Evolutionary conservation across 2,329 filamentous ascomycete species (phyloP).

Genomic region (Paracoccidioides lutzii): DNA sequence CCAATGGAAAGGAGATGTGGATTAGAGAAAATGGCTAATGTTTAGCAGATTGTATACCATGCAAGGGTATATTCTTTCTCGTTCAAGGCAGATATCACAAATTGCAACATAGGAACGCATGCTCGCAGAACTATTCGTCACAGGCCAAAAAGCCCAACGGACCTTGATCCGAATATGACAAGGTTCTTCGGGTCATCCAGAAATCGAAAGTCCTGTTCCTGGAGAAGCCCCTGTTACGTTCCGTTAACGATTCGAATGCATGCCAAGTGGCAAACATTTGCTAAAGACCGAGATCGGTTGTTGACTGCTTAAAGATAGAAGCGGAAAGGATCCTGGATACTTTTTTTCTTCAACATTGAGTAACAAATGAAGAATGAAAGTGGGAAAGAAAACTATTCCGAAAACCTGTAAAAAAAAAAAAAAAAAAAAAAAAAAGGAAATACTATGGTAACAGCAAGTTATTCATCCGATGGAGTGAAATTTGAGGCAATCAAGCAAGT

Average conservation of each 20-base stretch:
- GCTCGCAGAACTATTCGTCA: neutral
- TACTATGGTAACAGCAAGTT: neutral
- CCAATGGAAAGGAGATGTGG: neutral
- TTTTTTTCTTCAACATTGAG: neutral
- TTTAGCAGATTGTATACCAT: neutral
- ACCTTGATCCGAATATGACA: neutral
- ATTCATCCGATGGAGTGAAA: neutral
- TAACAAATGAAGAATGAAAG: neutral
- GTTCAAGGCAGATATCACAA: neutral
- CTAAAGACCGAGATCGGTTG: neutral
- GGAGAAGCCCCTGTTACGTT: no score
- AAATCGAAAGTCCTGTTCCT: neutral
- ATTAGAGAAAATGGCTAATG: neutral
- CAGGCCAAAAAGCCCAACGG: neutral
- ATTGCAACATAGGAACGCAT: neutral
- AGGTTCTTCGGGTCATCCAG: neutral
- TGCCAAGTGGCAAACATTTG: neutral
- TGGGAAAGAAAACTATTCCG: neutral
- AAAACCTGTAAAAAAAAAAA: no score
- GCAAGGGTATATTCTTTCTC: neutral
- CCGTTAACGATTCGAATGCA: neutral
- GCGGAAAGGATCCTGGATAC: neutral
- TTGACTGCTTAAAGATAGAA: neutral
- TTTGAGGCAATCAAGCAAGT: neutral
- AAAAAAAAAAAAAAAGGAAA: neutral